Conservation (phyloP, 108 stramenopile genomes). For the Cyclotella sp. region DNA sequence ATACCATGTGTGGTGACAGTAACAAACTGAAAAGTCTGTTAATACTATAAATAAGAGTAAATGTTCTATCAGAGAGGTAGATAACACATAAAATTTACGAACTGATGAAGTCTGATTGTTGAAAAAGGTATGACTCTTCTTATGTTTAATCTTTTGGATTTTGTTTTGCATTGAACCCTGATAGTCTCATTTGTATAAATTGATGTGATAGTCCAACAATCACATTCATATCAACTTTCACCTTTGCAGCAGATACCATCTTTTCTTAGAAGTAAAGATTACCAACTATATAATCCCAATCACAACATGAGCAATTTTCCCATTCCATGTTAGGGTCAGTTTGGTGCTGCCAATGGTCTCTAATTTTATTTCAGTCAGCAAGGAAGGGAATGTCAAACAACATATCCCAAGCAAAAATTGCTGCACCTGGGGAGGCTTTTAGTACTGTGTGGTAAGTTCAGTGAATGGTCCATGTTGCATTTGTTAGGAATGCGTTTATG, state of each 20-base stretch:
- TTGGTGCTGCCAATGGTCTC: not conserved
- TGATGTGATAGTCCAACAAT: not conserved
- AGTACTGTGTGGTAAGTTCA: not conserved
- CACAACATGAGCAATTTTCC: not conserved
- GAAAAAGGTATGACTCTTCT: not conserved
- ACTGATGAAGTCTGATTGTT: too few species aligned
- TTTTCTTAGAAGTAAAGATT: not conserved
- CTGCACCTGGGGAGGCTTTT: not conserved
- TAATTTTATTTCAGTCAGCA: conserved; percentile 13
- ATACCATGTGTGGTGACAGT: too few species aligned
- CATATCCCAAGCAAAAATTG: not conserved
- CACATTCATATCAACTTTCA: not conserved
- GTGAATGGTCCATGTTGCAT: not conserved
- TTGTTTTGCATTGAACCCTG: not conserved
- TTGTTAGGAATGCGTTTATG: too few species aligned
- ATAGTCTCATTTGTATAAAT: not conserved
- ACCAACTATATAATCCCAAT: not conserved
- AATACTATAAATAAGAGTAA: too few species aligned
- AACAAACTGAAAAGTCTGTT: too few species aligned
- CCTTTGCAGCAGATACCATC: not conserved
- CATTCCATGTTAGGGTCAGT: not conserved
- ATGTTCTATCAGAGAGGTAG: too few species aligned
- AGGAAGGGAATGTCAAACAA: not conserved
- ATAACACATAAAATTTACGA: not conserved
- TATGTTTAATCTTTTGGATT: not conserved